Evolutionary conservation across 345 rosid genomes (phyloP).

Genomic region (Pelargonium nanum): DNA sequence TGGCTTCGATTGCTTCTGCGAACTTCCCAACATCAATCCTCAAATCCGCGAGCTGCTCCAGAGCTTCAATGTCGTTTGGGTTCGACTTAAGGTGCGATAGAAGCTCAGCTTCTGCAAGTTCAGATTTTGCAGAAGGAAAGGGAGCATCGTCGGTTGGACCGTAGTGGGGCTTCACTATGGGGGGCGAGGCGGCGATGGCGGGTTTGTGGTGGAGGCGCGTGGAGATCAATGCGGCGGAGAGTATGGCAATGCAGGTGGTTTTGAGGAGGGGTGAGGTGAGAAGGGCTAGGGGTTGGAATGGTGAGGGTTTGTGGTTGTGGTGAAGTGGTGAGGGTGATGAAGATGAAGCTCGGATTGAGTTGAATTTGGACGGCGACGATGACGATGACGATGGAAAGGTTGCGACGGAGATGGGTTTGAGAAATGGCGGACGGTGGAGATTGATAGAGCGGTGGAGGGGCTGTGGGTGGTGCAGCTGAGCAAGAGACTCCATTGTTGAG

Average conservation of each 20-base stretch:
- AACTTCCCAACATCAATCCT: not conserved
- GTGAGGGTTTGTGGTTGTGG: slow-evolving; percentile 11
- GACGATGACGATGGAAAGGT: slow-evolving; percentile 12
- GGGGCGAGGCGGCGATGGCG: slow-evolving; percentile 50
- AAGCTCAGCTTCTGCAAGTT: no score
- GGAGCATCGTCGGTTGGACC: no score
- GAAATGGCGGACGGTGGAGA: no score
- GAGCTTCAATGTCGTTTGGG: no score
- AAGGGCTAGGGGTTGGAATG: slow-evolving; percentile 20
- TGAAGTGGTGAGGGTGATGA: slow-evolving; percentile 14
- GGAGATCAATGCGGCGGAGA: slow-evolving; percentile 50
- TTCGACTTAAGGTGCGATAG: no score
- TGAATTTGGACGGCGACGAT: slow-evolving; percentile 23
- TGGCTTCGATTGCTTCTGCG: not conserved
- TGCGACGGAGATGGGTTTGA: no score
- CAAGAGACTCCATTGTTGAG: no score
- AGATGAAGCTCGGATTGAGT: slow-evolving; percentile 39
- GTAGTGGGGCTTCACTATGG: no score
- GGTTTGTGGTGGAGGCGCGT: slow-evolving; percentile 38
- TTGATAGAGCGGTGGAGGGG: no score
- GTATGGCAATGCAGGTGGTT: slow-evolving; percentile 43
- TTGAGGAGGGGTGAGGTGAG: slow-evolving; percentile 21
- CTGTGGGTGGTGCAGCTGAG: no score
- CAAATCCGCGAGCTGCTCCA: not conserved
- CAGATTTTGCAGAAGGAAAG: no score